A percentile compares a stretch with the other conserved stretches of the same genome.
phyloP scores from a whole-genome alignment of 139 green algal genomes.

The Picochlorum sp. region DNA sequence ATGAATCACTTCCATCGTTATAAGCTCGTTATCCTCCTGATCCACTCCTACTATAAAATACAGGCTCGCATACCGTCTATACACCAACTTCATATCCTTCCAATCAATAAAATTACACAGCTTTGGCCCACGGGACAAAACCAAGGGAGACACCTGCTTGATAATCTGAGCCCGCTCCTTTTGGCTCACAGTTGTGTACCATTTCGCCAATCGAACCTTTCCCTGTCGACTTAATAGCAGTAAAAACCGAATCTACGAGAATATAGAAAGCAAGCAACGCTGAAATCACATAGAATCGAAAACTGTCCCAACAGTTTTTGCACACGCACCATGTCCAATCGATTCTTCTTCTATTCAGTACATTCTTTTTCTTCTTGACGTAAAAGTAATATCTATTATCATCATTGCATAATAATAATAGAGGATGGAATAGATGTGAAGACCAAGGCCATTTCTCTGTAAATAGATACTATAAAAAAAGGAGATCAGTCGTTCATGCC shows the following conservation, averaged over 20 bases:
- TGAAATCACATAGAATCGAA: background rate
- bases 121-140: constrained; percentile 74
- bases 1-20: constrained; percentile 91
- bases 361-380: too few species aligned
- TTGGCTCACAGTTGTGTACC: constrained; percentile 87
- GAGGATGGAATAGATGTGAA: too few species aligned
- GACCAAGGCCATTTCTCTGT: too few species aligned
- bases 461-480: too few species aligned
- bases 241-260: constrained; percentile 87
- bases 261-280: background rate
- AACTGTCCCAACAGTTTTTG: too few species aligned
- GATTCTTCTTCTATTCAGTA: too few species aligned
- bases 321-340: too few species aligned
- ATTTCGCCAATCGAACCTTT: constrained; percentile 96
- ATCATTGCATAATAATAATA: too few species aligned
- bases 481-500: too few species aligned
- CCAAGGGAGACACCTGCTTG: constrained; percentile 68
- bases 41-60: constrained; percentile 92
- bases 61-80: constrained; percentile 90
- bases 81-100: constrained; percentile 51
- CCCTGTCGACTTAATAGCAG: constrained; percentile 90
- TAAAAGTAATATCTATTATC: too few species aligned
- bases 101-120: constrained; percentile 98
- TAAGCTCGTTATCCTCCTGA: constrained; percentile 69
- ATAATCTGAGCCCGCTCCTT: constrained; percentile 83